Percentiles rank a stretch among this genome's conserved stretches.
Evolutionary conservation across 139 green algal genomes (phyloP).

Genomic region (Chlorella sp.): DNA sequence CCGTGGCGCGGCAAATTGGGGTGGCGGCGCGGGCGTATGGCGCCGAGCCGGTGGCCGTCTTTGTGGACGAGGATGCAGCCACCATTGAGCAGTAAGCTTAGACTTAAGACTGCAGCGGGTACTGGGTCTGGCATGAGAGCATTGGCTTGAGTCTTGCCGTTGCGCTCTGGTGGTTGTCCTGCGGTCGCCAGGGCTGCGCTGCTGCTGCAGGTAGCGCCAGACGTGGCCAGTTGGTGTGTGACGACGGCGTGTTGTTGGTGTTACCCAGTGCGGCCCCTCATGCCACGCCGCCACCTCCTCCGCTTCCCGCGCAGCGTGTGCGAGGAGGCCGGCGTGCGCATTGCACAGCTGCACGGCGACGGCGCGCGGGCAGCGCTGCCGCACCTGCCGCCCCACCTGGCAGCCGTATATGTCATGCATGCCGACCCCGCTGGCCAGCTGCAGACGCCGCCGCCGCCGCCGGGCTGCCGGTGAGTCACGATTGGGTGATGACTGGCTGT

Average conservation of each 20-base stretch:
- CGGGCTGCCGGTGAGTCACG: not conserved
- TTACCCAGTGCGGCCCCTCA: too few species aligned
- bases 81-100: conserved; percentile 57
- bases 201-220: not conserved
- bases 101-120: too few species aligned
- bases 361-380: conserved; percentile 50
- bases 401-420: conserved; percentile 83
- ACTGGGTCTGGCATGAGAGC: too few species aligned
- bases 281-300: too few species aligned
- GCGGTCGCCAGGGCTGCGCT: not conserved
- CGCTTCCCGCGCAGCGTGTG: conserved; percentile 35
- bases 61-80: conserved; percentile 85
- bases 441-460: conserved; percentile 59
- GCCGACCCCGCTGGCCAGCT: conserved; percentile 59
- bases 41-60: conserved; percentile 81
- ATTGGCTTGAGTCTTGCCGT: too few species aligned
- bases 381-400: conserved; percentile 49
- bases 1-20: conserved; percentile 67
- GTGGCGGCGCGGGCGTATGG: conserved; percentile 54
- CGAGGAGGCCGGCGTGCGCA: conserved; percentile 51
- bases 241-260: too few species aligned
- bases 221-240: too few species aligned
- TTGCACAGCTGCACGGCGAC: conserved; percentile 79
- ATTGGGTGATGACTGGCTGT: not conserved
- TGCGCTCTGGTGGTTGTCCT: too few species aligned